Evolutionary conservation across 768 basidiomycete genomes (phyloP).

Genomic region (Boletus vermiculosoides): DNA sequence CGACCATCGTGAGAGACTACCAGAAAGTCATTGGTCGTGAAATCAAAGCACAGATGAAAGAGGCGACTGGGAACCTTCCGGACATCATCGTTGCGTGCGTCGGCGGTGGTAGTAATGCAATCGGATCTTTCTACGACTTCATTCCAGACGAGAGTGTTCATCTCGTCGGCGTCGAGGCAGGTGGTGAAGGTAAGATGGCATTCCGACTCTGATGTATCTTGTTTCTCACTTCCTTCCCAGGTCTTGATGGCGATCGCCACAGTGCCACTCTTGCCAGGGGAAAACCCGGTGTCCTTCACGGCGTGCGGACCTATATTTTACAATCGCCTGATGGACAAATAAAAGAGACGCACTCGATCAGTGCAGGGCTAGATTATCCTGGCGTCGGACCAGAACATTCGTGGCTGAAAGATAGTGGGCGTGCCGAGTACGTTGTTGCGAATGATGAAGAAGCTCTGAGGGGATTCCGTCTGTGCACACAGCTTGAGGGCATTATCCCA

Average conservation of each 20-base stretch:
- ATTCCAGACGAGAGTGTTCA: not conserved
- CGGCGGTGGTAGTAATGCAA: not conserved
- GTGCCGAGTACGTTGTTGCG: not conserved
- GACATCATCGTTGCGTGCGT: not conserved
- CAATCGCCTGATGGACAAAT: not conserved
- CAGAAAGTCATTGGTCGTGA: slow-evolving; percentile 1
- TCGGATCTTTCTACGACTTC: not conserved
- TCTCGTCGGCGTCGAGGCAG: not conserved
- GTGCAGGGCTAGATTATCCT: not conserved
- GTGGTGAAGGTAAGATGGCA: not conserved
- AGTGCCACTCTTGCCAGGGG: slow-evolving; percentile 1
- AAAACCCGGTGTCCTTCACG: not conserved
- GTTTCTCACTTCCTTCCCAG: not conserved
- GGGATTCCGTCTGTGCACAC: slow-evolving; percentile 1
- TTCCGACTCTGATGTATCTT: not conserved
- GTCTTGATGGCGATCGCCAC: slow-evolving; percentile 1
- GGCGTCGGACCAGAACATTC: not conserved
- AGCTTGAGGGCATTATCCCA: not conserved
- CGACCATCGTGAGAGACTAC: slow-evolving; percentile 1
- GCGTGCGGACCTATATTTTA: not conserved
- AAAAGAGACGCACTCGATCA: not conserved
- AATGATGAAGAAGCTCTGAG: not conserved
- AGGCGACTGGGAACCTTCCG: not conserved
- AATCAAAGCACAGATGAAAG: not conserved
- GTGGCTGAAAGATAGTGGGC: not conserved